These are phyloP conservation scores for Protomyces arabidopsidicola DNA, from an alignment of 1,139 yeast species.

Conservation along the genomic window DNA sequence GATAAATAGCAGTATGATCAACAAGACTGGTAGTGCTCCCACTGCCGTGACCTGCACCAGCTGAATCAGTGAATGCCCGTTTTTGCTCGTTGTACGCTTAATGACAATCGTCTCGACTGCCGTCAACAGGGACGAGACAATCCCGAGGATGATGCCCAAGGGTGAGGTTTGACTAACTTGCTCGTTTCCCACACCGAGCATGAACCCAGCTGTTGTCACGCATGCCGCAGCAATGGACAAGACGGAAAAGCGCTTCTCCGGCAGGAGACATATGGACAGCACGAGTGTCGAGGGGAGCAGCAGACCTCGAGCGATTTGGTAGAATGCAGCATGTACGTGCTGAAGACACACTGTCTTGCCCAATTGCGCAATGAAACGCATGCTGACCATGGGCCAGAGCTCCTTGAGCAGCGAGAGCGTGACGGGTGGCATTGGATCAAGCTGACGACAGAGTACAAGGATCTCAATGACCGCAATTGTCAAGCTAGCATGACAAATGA, in stretches of 20 bases:
- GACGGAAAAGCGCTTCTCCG: not conserved
- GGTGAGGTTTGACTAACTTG: not conserved
- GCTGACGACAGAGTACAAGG: not conserved
- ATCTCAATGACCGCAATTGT: not conserved
- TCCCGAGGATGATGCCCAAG: slow-evolving; percentile 13
- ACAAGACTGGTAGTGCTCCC: not conserved
- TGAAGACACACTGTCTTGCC: slow-evolving; percentile 12
- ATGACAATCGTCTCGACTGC: slow-evolving; percentile 18
- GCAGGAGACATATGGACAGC: slow-evolving; percentile 2
- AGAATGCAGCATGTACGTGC: slow-evolving; percentile 17
- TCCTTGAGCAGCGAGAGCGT: not conserved
- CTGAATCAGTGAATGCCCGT: not conserved
- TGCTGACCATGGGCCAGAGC: not conserved
- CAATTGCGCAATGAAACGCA: not conserved
- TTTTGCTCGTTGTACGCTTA: slow-evolving; percentile 1
- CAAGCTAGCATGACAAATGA: not conserved
- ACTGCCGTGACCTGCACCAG: not conserved
- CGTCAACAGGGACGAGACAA: slow-evolving; percentile 10
- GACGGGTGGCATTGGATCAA: not conserved
- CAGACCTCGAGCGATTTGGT: slow-evolving; percentile 20
- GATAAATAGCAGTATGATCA: not conserved
- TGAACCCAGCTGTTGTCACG: slow-evolving; percentile 10
- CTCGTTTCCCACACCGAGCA: slow-evolving; percentile 1
- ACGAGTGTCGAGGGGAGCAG: slow-evolving; percentile 17
- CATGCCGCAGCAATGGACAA: not conserved